Base-by-base conservation (phyloP, 1,284 basidiomycete species). In the Coriolopsis trogii region DNA sequence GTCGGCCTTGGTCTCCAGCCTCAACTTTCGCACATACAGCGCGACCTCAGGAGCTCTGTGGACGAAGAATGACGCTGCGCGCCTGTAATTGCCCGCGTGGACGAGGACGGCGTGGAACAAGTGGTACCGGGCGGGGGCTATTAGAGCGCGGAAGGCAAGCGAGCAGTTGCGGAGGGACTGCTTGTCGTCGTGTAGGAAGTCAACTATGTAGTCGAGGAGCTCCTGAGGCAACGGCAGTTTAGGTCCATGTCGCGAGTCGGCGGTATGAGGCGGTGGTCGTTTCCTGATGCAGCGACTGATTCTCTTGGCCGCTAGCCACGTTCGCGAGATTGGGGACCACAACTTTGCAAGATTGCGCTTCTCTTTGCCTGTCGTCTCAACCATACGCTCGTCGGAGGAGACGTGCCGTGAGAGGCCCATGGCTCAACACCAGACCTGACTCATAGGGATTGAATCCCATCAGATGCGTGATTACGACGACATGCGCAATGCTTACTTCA, bases 121-220 rank as follows among this genome's bases (percentile, higher is more conserved):
- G 33, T 59, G 53, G 15, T 36, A 49, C 6, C 52, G 54, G 8
- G 46, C 52, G 12, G 46, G 43, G 4, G 49, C 25, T 12, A 56
- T 41, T 15, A 56, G 42, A 0, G 46, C 48, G 4, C 34, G 50
- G 29, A 50, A 60, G 36, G 49, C 43, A 0, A 67, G 51, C 21
- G 60, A 58, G 43, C 63, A 64, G 12, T 49, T 58, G n/a, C 48
- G 45, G 8, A 67, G 58, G 6, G 63, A 46, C 12, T 58, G 15
- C 13, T 25, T 30, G 42, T 65, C 64, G 37, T 62, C 49, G 46
- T 62, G 57, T 6, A 65, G 56, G 46, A 63, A 53, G 53, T 67
- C 65, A 33, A 67, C 49, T 37, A 63, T 60, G 29, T 64, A 55
- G 45, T 67, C 65, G 15, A 65, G 18, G 33, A 67, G 57, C 49